Base-by-base conservation (phyloP, 352 stramenopile genomes). In the Pythium myriotylum region DNA sequence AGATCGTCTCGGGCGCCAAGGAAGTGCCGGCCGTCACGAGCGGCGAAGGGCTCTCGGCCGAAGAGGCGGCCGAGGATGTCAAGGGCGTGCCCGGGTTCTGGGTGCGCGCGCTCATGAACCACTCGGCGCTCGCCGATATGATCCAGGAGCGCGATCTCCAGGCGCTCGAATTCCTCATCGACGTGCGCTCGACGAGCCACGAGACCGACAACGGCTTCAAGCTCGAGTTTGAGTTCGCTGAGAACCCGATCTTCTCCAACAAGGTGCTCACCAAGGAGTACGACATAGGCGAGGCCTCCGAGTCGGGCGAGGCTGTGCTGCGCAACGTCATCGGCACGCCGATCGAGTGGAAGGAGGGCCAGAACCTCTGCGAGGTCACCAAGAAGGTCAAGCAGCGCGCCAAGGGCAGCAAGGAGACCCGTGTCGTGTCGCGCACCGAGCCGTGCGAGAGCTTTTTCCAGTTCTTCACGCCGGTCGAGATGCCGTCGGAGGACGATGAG, bases 371-470 rank as follows among this genome's bases (percentile, higher is more conserved):
- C 65, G 82, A 94, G 67, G 79, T 90, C 23, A 90, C 79, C 40
- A 92, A 92, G 72, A 94, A 94, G 74, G 84, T 94, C 48, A 94
- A 92, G 72, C 86, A 94, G 70, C 83, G 84, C 56, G 74, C 86
- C 41, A 92, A 92, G 79, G 84, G 80, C 45, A 81, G 75, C 53
- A 89, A 88, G 72, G 79, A 88, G 50, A 88, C 83, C 20, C 86
- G 86, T 58, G 80, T 94, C 13, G 71, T 94, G 19, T 89, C 64
- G 65, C 83, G 84, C 65, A 89, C 84, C 5, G 86, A 94, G 67
- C 78, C 83, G 17, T 92, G 84, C 69, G 86, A 94, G 41, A 92
- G 81, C 65, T 94, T 94, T 62, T 94, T 94, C 70, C 83, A 92
- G 70, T 90, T 94, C 66, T 94, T 94, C 64, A 85, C 82, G 45